Evolutionary conservation across 1,284 basidiomycete species (phyloP).

Genomic region (Phaffia rhodozyma): DNA sequence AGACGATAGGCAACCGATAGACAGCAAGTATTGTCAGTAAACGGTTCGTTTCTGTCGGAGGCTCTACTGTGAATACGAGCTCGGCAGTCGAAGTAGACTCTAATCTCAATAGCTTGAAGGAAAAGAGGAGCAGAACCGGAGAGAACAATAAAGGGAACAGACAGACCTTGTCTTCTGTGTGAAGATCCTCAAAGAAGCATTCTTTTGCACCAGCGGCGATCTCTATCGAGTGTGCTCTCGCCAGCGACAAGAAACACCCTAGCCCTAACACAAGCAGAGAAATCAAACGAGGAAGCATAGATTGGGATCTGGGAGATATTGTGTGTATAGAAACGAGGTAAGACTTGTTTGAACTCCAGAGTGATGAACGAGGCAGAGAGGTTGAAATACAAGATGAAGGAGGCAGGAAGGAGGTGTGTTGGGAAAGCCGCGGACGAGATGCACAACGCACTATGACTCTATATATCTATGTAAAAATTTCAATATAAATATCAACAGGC

Average conservation of each 20-base stretch:
- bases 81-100: not conserved
- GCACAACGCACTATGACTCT: too few species aligned
- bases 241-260: slow-evolving; percentile 1
- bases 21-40: not conserved
- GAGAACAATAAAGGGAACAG: not conserved
- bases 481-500: too few species aligned
- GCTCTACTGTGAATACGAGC: not conserved
- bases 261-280: slow-evolving; percentile 19
- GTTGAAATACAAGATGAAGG: too few species aligned
- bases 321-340: too few species aligned
- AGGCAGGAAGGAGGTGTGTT: too few species aligned
- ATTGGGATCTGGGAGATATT: too few species aligned
- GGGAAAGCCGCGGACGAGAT: too few species aligned
- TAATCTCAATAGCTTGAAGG: not conserved
- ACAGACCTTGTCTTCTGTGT: slow-evolving; percentile 77
- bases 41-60: not conserved
- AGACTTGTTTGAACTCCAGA: too few species aligned
- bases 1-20: not conserved
- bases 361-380: too few species aligned
- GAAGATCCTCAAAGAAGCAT: slow-evolving; percentile 97
- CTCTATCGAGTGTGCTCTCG: slow-evolving; percentile 40
- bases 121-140: not conserved
- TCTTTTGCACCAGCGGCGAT: slow-evolving; percentile 70
- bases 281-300: too few species aligned
- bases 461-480: too few species aligned